Conservation (phyloP, 345 rosid genomes). For the Pseudoturritis turrita region DNA sequence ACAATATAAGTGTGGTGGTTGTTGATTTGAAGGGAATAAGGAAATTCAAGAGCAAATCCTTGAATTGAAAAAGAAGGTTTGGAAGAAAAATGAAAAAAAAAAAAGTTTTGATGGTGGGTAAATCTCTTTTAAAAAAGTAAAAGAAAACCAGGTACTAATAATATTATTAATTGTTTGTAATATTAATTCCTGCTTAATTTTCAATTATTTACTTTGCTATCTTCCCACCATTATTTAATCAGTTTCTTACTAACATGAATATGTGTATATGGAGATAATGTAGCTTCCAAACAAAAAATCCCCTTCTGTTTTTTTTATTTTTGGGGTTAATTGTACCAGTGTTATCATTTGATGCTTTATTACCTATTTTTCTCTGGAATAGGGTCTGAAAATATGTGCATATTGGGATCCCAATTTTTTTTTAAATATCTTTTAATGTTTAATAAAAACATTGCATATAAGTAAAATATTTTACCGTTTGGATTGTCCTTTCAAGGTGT, state of each 20-base stretch:
- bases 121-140: neutral
- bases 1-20: constrained; percentile 66
- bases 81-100: neutral
- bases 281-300: constrained; percentile 11
- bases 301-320: constrained; percentile 1
- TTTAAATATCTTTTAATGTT: too few relatives aligned
- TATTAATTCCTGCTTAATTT: constrained; percentile 13
- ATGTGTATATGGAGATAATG: constrained; percentile 18
- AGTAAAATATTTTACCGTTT: too few relatives aligned
- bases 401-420: too few relatives aligned
- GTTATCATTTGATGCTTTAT: neutral
- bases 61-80: constrained; percentile 20
- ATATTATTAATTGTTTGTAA: constrained; percentile 23
- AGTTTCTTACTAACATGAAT: constrained; percentile 12
- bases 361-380: neutral
- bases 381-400: too few relatives aligned
- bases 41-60: constrained; percentile 45
- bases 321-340: constrained; percentile 23
- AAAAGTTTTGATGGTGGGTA: constrained; percentile 31
- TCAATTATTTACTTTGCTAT: neutral
- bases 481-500: too few relatives aligned
- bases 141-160: constrained; percentile 7
- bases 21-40: constrained; percentile 70
- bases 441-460: too few relatives aligned
- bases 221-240: constrained; percentile 19